Conservation (phyloP, 441 rosid species). For the Adansonia grandidieri region DNA sequence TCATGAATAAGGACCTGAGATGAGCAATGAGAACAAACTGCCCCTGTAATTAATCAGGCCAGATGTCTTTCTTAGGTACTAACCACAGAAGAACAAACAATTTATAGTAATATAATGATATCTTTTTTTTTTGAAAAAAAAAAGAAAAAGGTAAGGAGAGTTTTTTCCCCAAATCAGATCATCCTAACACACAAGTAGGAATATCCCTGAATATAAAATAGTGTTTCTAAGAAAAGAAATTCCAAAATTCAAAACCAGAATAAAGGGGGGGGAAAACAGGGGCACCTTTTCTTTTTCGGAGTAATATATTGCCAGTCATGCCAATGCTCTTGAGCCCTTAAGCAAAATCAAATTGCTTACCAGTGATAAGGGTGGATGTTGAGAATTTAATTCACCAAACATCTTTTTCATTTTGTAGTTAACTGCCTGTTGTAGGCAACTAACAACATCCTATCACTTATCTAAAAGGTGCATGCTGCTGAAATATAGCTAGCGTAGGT, state of each 20-base stretch:
- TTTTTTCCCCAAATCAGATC: not conserved
- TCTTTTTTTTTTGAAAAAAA: not conserved
- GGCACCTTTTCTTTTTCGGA: not conserved
- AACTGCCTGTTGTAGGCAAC: too few relatives aligned
- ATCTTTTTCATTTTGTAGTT: not conserved
- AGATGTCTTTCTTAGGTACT: too few relatives aligned
- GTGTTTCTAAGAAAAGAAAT: not conserved
- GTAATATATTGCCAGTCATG: conserved; percentile 7
- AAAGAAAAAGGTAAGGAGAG: not conserved
- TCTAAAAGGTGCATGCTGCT: not conserved
- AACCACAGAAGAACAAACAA: too few relatives aligned
- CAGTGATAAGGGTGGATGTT: not conserved
- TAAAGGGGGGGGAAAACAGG: too few relatives aligned
- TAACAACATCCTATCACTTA: not conserved
- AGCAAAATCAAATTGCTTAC: conserved; percentile 8
- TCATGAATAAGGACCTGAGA: not conserved
- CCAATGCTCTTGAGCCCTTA: not conserved
- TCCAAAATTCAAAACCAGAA: not conserved
- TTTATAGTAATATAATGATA: not conserved
- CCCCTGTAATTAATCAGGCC: too few relatives aligned
- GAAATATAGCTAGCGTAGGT: not conserved
- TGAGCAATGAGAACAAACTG: not conserved
- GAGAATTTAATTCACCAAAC: not conserved
- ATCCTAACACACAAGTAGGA: not conserved
- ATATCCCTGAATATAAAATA: not conserved